A percentile compares a stretch with the other conserved stretches of the same genome.
phyloP scores from a whole-genome alignment of 331 rosid species.

The Pyrus hybrid region DNA sequence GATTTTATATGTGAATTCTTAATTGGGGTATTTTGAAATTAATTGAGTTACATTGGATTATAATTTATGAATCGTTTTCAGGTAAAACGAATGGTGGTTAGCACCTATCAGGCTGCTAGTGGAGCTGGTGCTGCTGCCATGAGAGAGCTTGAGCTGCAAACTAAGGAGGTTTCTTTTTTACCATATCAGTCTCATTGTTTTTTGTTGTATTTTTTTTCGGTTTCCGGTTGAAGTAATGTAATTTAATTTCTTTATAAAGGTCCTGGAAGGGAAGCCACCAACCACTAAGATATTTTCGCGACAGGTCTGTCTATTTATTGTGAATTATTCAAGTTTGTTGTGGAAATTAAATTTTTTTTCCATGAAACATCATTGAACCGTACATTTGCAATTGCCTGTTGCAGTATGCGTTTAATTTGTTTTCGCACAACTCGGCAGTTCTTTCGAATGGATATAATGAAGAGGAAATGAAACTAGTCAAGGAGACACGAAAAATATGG shows the following conservation, averaged over 20 bases:
- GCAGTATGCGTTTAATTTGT: conserved; percentile 96
- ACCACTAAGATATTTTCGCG: conserved; percentile 76
- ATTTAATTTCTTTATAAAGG: conserved; percentile 29
- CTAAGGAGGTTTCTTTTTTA: conserved; percentile 66
- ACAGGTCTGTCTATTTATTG: conserved; percentile 52
- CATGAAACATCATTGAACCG: neutral
- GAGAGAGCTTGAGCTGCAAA: conserved; percentile 96
- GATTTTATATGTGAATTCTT: neutral
- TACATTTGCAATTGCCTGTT: conserved; percentile 19
- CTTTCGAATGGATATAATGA: conserved; percentile 93
- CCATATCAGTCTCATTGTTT: neutral
- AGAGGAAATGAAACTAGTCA: conserved; percentile 97
- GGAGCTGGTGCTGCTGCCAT: conserved; percentile 99
- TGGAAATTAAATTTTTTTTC: neutral
- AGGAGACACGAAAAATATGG: conserved; percentile 93
- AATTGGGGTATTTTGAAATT: neutral
- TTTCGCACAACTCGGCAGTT: conserved; percentile 83
- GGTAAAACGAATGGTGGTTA: conserved; percentile 94
- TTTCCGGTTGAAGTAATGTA: neutral
- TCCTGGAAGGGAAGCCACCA: conserved; percentile 72
- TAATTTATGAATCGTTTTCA: conserved; percentile 20
- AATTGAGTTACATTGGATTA: neutral
- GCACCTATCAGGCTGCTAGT: conserved; percentile 98
- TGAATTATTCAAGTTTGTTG: neutral
- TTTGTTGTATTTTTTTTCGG: neutral